Evolutionary conservation across 441 rosid genomes (phyloP), one percentile per base, ranked within the genome.

Genomic region (Monsonia emarginata): DNA sequence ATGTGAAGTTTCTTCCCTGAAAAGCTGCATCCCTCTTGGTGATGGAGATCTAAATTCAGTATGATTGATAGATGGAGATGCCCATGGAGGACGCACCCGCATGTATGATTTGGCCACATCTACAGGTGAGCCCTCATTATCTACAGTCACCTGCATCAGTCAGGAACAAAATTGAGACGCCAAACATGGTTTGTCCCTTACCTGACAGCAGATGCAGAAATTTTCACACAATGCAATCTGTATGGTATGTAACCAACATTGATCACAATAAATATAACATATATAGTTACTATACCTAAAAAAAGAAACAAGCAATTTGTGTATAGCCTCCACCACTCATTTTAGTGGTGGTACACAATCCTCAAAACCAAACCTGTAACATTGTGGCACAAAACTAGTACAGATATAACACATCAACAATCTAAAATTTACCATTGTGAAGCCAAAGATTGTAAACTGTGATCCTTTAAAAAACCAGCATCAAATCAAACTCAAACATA

Each of bases 51-150:
- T 70, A 27, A 73, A 73, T 58, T 78, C 87, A 44, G 59, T 74
- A 63, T 64, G 72, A 58, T 68, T 83, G 6, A 25, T 67, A 36
- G 84, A 70, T 5, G 90, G 91, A 72, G 97, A 87, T 61, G 89
- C 82, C 95, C 95, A 86, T 7, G 88, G 79, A 58, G 85, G 84
- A 48, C 90, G 87, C 42, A 74, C 80, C 74, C 25, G 88, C 97
- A 90, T 93, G 74, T 79, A 93, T 26, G 89, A 85, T 83, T 80
- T 90, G 74, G 96, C 97, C 78, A 88, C 42, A 59, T 87, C 88
- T 58, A 81, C 92, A 13, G 97, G 98, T 56, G 92, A 88, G 32
- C 88, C 89, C 18, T 28, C 72, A 70, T 84, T 88, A 60, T 72
- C 85, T 69, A 80, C 89, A 56, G 70, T 59, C 44, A 66, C 80